A percentile compares a stretch with the other conserved stretches of the same genome.
phyloP scores from a whole-genome alignment of 2,329 filamentous ascomycete genomes.

The Huntiella moniliformis region DNA sequence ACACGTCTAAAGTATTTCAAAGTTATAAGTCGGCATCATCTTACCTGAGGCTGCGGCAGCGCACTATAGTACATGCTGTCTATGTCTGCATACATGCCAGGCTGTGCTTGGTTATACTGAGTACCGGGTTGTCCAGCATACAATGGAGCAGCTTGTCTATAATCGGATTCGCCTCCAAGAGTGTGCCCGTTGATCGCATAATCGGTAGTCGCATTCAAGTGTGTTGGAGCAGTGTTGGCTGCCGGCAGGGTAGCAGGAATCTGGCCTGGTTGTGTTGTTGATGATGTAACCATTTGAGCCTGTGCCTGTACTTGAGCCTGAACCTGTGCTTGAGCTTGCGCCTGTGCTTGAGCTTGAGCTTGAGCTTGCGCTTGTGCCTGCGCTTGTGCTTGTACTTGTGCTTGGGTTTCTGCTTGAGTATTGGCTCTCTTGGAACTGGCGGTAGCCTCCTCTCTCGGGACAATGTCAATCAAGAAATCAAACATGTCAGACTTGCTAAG shows the following conservation, averaged over 20 bases:
- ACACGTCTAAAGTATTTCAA: neutral
- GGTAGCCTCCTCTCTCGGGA: slow-evolving; percentile 82
- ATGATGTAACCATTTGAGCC: neutral
- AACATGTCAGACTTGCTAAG: slow-evolving; percentile 99
- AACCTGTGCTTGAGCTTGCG: neutral
- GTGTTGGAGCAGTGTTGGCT: slow-evolving; percentile 31
- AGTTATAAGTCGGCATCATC: slow-evolving; percentile 13
- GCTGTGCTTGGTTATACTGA: slow-evolving; percentile 59
- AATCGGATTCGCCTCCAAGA: slow-evolving; percentile 54
- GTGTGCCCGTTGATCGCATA: slow-evolving; percentile 44
- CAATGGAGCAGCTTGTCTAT: slow-evolving; percentile 54
- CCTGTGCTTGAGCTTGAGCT: neutral
- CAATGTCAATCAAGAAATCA: slow-evolving; percentile 97
- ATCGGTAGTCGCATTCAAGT: slow-evolving; percentile 36
- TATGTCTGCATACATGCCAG: slow-evolving; percentile 64
- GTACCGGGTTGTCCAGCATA: slow-evolving; percentile 62
- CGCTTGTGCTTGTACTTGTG: slow-evolving; percentile 1
- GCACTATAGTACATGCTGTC: slow-evolving; percentile 74
- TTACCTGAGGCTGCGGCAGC: slow-evolving; percentile 69
- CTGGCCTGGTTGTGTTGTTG: slow-evolving; percentile 1
- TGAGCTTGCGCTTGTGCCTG: slow-evolving; percentile 8
- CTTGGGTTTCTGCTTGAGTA: slow-evolving; percentile 24
- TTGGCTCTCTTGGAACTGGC: slow-evolving; percentile 62
- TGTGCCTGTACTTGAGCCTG: neutral
- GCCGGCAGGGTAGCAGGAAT: slow-evolving; percentile 14